A percentile compares a stretch with the other conserved stretches of the same genome.
phyloP scores from a whole-genome alignment of 192 early-diverging fungal species.

The Allomyces javanicus region DNA sequence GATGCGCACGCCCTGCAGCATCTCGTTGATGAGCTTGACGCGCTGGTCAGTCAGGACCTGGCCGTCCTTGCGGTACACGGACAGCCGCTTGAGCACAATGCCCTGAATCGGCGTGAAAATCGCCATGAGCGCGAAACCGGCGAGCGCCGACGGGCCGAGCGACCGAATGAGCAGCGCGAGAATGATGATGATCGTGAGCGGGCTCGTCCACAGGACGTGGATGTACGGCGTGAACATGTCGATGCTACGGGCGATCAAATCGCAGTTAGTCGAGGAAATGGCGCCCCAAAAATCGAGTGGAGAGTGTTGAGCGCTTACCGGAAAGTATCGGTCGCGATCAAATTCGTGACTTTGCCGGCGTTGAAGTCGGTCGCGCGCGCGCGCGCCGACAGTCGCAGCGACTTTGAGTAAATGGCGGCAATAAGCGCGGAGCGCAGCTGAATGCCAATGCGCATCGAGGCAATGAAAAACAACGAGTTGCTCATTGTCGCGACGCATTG shows the following conservation, averaged over 20 bases:
- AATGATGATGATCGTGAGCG: conserved; percentile 16
- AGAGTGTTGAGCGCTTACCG: neutral
- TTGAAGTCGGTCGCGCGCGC: conserved; percentile 33
- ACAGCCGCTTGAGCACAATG: conserved; percentile 27
- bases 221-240: conserved; percentile 22
- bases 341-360: conserved; percentile 39
- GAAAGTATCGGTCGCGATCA: conserved; percentile 28
- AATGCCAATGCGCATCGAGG: conserved; percentile 17
- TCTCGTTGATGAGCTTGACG: conserved; percentile 64
- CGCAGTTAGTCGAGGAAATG: neutral
- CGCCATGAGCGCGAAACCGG: conserved; percentile 48
- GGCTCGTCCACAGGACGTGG: conserved; percentile 25
- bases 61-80: conserved; percentile 28
- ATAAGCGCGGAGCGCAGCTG: conserved; percentile 25
- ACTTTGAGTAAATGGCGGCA: conserved; percentile 34
- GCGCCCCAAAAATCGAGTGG: neutral
- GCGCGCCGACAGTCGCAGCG: conserved; percentile 25
- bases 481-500: conserved; percentile 6
- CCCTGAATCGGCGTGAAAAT: conserved; percentile 36
- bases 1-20: conserved; percentile 76
- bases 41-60: conserved; percentile 51
- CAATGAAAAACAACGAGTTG: conserved; percentile 10
- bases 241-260: conserved; percentile 1
- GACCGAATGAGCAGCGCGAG: conserved; percentile 19
- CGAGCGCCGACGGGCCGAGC: conserved; percentile 60